These are phyloP conservation scores for Lactifluus hygrophoroides DNA, from an alignment of 768 basidiomycete species.

Conservation along the genomic window DNA sequence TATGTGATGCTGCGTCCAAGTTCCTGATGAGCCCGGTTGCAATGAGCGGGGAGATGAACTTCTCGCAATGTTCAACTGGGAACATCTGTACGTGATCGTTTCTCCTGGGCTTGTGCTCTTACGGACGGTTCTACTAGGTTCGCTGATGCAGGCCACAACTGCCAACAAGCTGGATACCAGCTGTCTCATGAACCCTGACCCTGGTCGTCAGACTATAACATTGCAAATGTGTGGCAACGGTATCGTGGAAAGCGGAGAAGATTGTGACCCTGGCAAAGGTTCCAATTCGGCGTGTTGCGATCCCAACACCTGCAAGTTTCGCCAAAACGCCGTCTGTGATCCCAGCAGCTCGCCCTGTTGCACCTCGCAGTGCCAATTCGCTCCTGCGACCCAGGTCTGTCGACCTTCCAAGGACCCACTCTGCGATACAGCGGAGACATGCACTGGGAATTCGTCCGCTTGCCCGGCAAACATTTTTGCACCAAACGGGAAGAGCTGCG, in stretches of 20 bases:
- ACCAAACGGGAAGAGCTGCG: slow-evolving; percentile 65
- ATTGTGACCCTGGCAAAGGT: slow-evolving; percentile 74
- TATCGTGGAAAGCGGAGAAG: slow-evolving; percentile 74
- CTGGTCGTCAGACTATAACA: slow-evolving; percentile 42
- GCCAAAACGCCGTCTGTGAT: slow-evolving; percentile 63
- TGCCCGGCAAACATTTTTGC: slow-evolving; percentile 61
- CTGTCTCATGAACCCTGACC: slow-evolving; percentile 50
- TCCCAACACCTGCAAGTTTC: slow-evolving; percentile 66
- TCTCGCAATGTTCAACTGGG: slow-evolving; percentile 74
- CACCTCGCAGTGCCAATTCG: slow-evolving; percentile 57
- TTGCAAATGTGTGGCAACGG: slow-evolving; percentile 78
- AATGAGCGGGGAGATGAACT: slow-evolving; percentile 50
- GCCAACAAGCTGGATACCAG: slow-evolving; percentile 42
- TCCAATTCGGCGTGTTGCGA: slow-evolving; percentile 65
- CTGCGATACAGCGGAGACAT: slow-evolving; percentile 69
- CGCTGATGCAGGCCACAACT: slow-evolving; percentile 47
- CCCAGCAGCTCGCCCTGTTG: slow-evolving; percentile 72
- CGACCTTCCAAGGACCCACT: slow-evolving; percentile 51
- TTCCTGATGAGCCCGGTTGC: slow-evolving; percentile 86
- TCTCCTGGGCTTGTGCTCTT: background rate
- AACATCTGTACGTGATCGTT: slow-evolving; percentile 59
- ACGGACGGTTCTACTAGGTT: slow-evolving; percentile 34
- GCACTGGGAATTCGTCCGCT: slow-evolving; percentile 62
- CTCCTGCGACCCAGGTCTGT: slow-evolving; percentile 60
- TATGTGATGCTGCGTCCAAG: slow-evolving; percentile 55